Evolutionary conservation across 1,284 basidiomycete genomes (phyloP).

Genomic region (Mycosarcoma mackinlayi): DNA sequence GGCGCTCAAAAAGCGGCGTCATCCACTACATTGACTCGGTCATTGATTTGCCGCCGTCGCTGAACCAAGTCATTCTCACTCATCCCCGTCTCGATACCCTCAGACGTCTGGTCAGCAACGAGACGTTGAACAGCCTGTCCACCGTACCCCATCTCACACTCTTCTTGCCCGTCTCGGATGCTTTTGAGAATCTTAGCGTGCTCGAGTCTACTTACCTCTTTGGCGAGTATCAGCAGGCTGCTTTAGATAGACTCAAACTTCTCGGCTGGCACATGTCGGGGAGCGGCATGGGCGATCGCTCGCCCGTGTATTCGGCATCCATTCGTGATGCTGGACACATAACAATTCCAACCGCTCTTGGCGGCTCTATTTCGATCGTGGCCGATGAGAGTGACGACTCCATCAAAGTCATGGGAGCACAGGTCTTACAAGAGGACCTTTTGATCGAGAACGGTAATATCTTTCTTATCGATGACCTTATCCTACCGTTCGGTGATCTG

Average conservation of each 20-base stretch:
- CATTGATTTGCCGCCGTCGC: conserved; percentile 79
- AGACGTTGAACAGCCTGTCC: conserved; percentile 49
- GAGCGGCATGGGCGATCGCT: conserved; percentile 54
- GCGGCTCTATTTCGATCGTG: conserved; percentile 51
- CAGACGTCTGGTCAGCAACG: conserved; percentile 65
- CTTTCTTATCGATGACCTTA: conserved; percentile 85
- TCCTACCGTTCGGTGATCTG: conserved; percentile 81
- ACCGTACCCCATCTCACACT: conserved; percentile 78
- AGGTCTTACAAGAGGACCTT: conserved; percentile 61
- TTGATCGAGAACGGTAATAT: conserved; percentile 74
- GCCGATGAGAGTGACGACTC: conserved; percentile 13
- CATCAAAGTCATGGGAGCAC: conserved; percentile 38
- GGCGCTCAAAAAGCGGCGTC: conserved; percentile 74
- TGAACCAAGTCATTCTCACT: conserved; percentile 69
- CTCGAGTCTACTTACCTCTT: conserved; percentile 59
- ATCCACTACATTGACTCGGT: conserved; percentile 81
- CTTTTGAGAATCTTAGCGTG: conserved; percentile 73
- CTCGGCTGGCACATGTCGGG: conserved; percentile 64
- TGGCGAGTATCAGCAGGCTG: conserved; percentile 48
- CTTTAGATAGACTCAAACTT: conserved; percentile 59
- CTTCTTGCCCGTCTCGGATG: conserved; percentile 86
- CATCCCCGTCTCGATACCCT: conserved; percentile 61
- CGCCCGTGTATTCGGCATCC: conserved; percentile 51
- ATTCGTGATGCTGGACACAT: conserved; percentile 17
- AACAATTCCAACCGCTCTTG: conserved; percentile 58